These are phyloP conservation scores for Aspergillus egyptiacus DNA, from an alignment of 495 filamentous ascomycete species.

Conservation along the genomic window DNA sequence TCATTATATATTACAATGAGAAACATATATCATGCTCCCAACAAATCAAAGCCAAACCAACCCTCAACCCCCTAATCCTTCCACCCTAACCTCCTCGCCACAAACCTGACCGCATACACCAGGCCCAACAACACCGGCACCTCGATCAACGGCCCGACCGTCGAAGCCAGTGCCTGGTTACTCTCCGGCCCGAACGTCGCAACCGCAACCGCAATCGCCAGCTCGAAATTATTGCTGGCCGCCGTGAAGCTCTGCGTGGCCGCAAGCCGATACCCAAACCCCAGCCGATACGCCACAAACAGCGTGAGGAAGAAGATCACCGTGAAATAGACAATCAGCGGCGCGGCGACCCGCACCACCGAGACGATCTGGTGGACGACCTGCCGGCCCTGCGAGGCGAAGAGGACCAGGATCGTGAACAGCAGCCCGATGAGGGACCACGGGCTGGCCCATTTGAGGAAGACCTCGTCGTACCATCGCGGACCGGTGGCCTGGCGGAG, in stretches of 20 bases:
- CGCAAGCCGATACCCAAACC: conserved; percentile 66
- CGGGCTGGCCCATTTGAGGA: conserved; percentile 60
- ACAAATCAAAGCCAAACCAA: not conserved
- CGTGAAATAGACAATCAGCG: conserved; percentile 72
- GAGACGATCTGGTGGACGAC: conserved; percentile 81
- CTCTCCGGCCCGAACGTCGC: conserved; percentile 74
- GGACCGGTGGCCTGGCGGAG: conserved; percentile 51
- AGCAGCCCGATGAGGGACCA: conserved; percentile 78
- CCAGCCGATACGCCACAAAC: conserved; percentile 44
- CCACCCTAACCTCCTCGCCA: conserved; percentile 33
- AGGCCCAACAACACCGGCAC: conserved; percentile 78
- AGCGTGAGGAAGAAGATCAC: conserved; percentile 69
- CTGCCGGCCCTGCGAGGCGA: conserved; percentile 71
- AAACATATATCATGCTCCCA: not conserved
- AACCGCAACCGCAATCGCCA: conserved; percentile 90
- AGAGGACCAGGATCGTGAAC: conserved; percentile 80
- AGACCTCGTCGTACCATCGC: conserved; percentile 59
- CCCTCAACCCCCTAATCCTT: not conserved
- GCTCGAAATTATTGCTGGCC: conserved; percentile 92
- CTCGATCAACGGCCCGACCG: conserved; percentile 86
- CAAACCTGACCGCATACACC: conserved; percentile 67
- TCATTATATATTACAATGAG: too few species aligned
- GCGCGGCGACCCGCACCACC: conserved; percentile 72
- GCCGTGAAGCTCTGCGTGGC: conserved; percentile 88
- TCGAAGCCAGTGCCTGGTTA: conserved; percentile 79